phyloP scores from a whole-genome alignment of 768 basidiomycete species.

The Phallus indusiatus region DNA sequence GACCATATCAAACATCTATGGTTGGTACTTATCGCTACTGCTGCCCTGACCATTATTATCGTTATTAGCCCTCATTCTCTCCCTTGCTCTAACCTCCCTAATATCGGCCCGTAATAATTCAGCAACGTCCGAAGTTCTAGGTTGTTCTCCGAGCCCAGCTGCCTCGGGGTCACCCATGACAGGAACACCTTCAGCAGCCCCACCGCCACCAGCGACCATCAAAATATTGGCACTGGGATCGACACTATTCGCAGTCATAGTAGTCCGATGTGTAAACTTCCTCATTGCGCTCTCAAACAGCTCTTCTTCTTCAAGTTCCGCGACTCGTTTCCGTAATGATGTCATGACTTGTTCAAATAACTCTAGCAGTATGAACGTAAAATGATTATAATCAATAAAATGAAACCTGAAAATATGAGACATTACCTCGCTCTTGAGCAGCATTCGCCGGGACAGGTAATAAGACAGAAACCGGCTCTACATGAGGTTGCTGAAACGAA shows the following conservation, averaged over 20 bases:
- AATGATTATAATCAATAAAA: neutral
- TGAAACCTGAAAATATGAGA: neutral
- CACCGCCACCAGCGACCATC: neutral
- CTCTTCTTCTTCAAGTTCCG: constrained; percentile 10
- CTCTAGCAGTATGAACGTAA: neutral
- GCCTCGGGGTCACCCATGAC: neutral
- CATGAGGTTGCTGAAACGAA: neutral
- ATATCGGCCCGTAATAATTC: neutral
- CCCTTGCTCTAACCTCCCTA: neutral
- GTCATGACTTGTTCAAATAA: constrained; percentile 8
- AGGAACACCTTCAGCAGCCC: neutral
- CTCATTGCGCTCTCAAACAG: constrained; percentile 7
- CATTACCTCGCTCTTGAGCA: constrained; percentile 4
- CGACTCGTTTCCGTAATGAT: constrained; percentile 5
- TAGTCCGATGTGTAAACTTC: constrained; percentile 2
- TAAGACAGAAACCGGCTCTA: neutral
- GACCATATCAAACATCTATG: too few relatives aligned
- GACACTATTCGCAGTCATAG: neutral
- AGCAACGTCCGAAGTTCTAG: neutral
- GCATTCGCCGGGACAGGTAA: constrained; percentile 1
- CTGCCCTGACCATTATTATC: too few relatives aligned
- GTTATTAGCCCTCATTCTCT: neutral
- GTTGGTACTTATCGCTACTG: too few relatives aligned
- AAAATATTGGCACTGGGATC: neutral
- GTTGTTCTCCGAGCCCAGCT: constrained; percentile 1